Evolutionary conservation across 768 basidiomycete species (phyloP), one percentile per base, ranked within the genome.

Genomic region (Suillus alpinus): DNA sequence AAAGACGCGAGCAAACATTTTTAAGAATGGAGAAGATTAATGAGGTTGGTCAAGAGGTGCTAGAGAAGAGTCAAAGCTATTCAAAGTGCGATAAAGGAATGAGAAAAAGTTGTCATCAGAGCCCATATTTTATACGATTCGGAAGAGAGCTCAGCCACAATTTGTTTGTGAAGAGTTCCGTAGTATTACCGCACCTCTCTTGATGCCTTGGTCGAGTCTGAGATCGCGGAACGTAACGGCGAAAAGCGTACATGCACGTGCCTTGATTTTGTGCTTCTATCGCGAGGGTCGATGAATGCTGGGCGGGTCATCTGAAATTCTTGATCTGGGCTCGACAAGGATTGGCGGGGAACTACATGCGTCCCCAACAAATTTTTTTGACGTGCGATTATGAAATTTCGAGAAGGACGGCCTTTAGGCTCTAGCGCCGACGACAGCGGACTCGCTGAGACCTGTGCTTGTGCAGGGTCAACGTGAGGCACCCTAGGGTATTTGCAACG

Each of bases 1-100:
- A 12, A 62, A n/a, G 32, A 62, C 8, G 20, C 58, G 61, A 26
- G 61, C 39, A 40, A 62, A 50, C 50, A 59, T 62, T 18, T 1
- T 31, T 49, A 29, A 18, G 9, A 18, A 2, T 13, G 13, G 4
- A 49, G n/a, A 43, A n/a, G 4, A 10, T 43, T 9, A 49, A 29
- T 18, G 4, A 9, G 32, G 32, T 49, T 61, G 39, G 20, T 44
- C 23, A 5, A 46, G 26, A 29, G 23, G 31, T 55, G 14, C 29
- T 47, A 58, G 59, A 32, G 32, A 6, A 46, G 23, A 46, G 44
- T 20, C 23, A 26, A 46, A 6, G 47, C 4, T 50, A n/a, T 50
- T 34, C 1, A 52, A 14, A 53, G 57, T 44, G 36, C 29, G 57
- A 4, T 5, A 18, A 10, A 18, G 47, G 26, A 49, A 29, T 49